These are phyloP conservation scores for Cryphonectria naterciae DNA, from an alignment of 2,329 filamentous ascomycete genomes.

Conservation along the genomic window DNA sequence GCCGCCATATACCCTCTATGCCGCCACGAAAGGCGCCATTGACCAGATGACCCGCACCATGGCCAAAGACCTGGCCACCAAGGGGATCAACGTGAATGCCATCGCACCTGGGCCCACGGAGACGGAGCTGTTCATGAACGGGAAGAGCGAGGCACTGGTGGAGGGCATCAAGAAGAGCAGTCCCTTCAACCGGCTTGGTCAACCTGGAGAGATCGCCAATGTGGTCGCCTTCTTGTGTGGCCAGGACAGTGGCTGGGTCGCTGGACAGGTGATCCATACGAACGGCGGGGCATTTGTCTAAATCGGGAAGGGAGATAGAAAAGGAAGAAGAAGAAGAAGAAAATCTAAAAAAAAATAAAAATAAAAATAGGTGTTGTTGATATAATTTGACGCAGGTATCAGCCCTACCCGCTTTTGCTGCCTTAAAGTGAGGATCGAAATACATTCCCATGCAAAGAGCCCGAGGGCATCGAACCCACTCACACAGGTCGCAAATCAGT, in stretches of 20 bases:
- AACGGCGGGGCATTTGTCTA: conserved; percentile 43
- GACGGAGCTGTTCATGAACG: conserved; percentile 59
- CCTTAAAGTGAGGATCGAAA: conserved; percentile 6
- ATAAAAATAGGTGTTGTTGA: not conserved
- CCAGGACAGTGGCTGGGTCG: conserved; percentile 45
- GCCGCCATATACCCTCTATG: conserved; percentile 56
- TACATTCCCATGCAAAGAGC: not conserved
- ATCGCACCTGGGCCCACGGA: conserved; percentile 50
- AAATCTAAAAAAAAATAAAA: not conserved
- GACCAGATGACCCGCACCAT: conserved; percentile 61
- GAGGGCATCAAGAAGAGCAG: conserved; percentile 45
- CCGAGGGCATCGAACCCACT: not conserved
- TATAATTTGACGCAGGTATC: not conserved
- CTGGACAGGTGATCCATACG: conserved; percentile 50
- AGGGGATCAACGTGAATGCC: conserved; percentile 53
- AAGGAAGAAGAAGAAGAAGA: not conserved
- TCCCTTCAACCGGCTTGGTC: conserved; percentile 51
- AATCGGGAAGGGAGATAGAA: not conserved
- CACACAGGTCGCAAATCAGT: not conserved
- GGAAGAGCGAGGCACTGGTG: conserved; percentile 51
- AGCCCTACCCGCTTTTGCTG: conserved; percentile 9
- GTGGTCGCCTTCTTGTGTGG: conserved; percentile 48
- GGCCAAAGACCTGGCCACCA: conserved; percentile 57
- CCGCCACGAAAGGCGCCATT: conserved; percentile 60
- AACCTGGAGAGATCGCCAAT: conserved; percentile 54